These are phyloP conservation scores for Alternaria burnsii DNA, from an alignment of 2,329 filamentous ascomycete genomes.

Conservation along the genomic window DNA sequence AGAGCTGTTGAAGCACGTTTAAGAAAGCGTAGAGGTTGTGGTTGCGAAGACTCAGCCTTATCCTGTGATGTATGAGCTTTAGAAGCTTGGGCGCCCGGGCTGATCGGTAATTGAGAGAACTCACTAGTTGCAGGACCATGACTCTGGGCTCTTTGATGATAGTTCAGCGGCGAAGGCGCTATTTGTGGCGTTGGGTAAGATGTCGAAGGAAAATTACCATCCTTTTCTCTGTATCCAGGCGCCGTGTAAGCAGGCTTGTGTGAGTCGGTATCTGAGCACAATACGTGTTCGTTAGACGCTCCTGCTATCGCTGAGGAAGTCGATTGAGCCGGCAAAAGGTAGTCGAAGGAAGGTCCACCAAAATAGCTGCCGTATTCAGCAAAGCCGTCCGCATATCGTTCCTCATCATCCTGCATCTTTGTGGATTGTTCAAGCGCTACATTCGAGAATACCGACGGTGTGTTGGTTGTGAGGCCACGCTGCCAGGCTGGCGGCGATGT, in stretches of 20 bases:
- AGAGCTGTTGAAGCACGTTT: slow-evolving; percentile 14
- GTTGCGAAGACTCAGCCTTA: background rate
- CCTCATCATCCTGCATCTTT: slow-evolving; percentile 18
- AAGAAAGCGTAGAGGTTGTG: slow-evolving; percentile 20
- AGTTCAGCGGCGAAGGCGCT: slow-evolving; percentile 7
- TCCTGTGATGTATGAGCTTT: background rate
- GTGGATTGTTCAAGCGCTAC: background rate
- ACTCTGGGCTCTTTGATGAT: background rate
- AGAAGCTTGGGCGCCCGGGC: slow-evolving; percentile 6
- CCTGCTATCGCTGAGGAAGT: slow-evolving; percentile 4
- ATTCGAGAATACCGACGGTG: background rate
- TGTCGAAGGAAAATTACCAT: slow-evolving; percentile 2
- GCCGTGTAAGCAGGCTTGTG: slow-evolving; percentile 21
- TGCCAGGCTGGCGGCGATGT: background rate
- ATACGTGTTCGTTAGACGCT: background rate
- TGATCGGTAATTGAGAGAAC: slow-evolving; percentile 1
- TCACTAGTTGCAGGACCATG: background rate
- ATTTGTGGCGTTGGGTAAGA: slow-evolving; percentile 1
- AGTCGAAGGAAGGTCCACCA: slow-evolving; percentile 17
- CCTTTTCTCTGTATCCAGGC: slow-evolving; percentile 11
- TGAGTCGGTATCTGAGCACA: background rate
- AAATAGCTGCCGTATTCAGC: slow-evolving; percentile 18
- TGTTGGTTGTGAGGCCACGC: background rate
- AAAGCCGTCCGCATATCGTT: slow-evolving; percentile 17
- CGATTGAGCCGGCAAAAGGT: slow-evolving; percentile 14